Percentiles rank a stretch among this genome's conserved stretches.
Evolutionary conservation across 2,329 filamentous ascomycete species (phyloP).

Genomic region (Tolypocladium tropicale): DNA sequence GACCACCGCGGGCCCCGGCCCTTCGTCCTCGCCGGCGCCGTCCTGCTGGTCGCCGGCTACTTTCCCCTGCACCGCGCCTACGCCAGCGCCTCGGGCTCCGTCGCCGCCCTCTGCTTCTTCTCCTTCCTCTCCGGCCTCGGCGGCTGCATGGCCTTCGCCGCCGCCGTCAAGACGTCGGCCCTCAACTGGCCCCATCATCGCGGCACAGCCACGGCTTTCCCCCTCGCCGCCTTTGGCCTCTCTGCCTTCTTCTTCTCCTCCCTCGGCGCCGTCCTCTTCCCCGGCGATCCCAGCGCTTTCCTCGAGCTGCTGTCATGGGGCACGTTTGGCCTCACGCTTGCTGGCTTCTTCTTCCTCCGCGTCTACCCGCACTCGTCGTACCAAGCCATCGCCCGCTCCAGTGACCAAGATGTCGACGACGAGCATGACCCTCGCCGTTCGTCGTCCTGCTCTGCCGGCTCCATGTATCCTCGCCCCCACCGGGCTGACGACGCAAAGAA

Average conservation of each 20-base stretch:
- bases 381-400: conserved; percentile 37
- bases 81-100: conserved; percentile 51
- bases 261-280: conserved; percentile 66
- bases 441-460: neutral
- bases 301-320: conserved; percentile 71
- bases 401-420: neutral
- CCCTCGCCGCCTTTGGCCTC: conserved; percentile 82
- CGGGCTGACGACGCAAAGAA: neutral
- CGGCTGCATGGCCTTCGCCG: conserved; percentile 83
- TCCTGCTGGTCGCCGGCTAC: conserved; percentile 70
- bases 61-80: conserved; percentile 77
- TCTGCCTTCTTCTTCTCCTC: conserved; percentile 95
- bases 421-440: neutral
- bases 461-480: neutral
- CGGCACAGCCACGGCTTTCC: conserved; percentile 89
- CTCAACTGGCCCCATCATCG: conserved; percentile 87
- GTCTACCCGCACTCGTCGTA: conserved; percentile 52
- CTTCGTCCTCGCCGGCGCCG: conserved; percentile 63
- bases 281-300: conserved; percentile 73
- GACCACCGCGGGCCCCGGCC: conserved; percentile 73
- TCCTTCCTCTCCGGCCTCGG: conserved; percentile 80
- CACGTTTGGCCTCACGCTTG: conserved; percentile 64
- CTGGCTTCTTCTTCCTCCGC: conserved; percentile 76
- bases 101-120: conserved; percentile 63
- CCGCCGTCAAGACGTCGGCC: conserved; percentile 75